Conservation (phyloP, 2,329 filamentous ascomycete genomes). For the Colletotrichum viniferum region DNA sequence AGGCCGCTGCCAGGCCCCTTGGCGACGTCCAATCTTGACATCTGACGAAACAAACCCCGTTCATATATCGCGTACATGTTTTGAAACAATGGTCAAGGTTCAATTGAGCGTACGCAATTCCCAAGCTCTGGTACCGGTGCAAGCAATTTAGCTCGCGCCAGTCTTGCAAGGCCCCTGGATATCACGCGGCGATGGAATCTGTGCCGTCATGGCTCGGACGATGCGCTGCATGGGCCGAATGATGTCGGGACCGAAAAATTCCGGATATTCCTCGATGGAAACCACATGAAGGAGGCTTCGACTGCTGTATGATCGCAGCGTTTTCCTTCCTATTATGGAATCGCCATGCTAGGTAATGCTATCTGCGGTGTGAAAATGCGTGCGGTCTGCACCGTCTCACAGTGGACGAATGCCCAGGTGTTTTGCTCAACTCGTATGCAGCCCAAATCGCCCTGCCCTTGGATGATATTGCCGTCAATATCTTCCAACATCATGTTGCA, state of each 20-base stretch:
- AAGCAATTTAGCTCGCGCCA: background rate
- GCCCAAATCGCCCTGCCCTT: background rate
- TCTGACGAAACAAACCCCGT: background rate
- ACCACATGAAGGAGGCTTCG: background rate
- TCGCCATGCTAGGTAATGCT: background rate
- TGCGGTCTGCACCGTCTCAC: background rate
- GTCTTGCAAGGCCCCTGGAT: background rate
- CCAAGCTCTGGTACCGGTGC: background rate
- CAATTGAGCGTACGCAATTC: background rate
- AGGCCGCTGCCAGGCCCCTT: background rate
- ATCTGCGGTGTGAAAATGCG: background rate
- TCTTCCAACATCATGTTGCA: background rate
- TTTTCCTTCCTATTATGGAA: background rate
- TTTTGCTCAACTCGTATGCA: background rate
- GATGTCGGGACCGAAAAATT: background rate
- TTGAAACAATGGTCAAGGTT: conserved; percentile 9
- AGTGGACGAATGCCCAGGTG: background rate
- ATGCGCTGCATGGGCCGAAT: background rate
- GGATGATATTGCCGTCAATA: background rate
- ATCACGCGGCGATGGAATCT: background rate
- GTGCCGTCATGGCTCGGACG: background rate
- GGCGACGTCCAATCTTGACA: conserved; percentile 10
- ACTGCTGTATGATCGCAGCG: background rate
- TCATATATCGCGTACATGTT: background rate
- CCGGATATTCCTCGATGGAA: background rate